These are phyloP conservation scores for Penicillium sp. DNA, from an alignment of 2,329 filamentous ascomycete genomes.

Conservation along the genomic window DNA sequence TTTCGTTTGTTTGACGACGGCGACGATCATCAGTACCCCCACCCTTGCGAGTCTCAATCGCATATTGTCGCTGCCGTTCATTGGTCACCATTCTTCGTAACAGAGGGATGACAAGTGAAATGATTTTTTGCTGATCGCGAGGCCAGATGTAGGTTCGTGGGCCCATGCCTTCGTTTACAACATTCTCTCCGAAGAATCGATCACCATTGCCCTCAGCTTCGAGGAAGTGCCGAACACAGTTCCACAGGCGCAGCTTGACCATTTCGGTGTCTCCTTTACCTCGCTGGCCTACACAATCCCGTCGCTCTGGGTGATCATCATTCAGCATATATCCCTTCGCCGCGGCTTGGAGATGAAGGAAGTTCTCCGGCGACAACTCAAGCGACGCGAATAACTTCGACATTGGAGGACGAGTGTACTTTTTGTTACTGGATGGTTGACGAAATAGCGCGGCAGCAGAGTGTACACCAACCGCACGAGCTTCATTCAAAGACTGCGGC, in stretches of 20 bases:
- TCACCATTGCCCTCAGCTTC: slow-evolving; percentile 52
- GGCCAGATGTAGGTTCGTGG: slow-evolving; percentile 53
- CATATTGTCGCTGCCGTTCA: slow-evolving; percentile 59
- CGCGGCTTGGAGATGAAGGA: slow-evolving; percentile 55
- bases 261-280: slow-evolving; percentile 57
- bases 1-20: slow-evolving; percentile 37
- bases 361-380: slow-evolving; percentile 57
- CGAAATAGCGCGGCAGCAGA: slow-evolving; percentile 57
- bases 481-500: slow-evolving; percentile 42
- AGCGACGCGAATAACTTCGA: slow-evolving; percentile 59
- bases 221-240: slow-evolving; percentile 57
- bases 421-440: slow-evolving; percentile 51
- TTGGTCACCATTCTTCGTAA: slow-evolving; percentile 61
- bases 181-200: slow-evolving; percentile 52
- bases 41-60: slow-evolving; percentile 56
- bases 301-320: slow-evolving; percentile 54
- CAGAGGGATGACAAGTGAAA: slow-evolving; percentile 58
- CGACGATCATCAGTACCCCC: slow-evolving; percentile 40
- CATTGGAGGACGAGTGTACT: slow-evolving; percentile 59
- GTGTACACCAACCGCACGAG: slow-evolving; percentile 53
- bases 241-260: slow-evolving; percentile 58
- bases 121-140: slow-evolving; percentile 55
- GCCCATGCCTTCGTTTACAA: slow-evolving; percentile 42
- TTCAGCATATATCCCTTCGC: slow-evolving; percentile 61
- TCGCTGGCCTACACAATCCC: slow-evolving; percentile 58